Evolutionary conservation across 768 basidiomycete species (phyloP), one percentile per base, ranked within the genome.

Genomic region (Suillus subluteus): DNA sequence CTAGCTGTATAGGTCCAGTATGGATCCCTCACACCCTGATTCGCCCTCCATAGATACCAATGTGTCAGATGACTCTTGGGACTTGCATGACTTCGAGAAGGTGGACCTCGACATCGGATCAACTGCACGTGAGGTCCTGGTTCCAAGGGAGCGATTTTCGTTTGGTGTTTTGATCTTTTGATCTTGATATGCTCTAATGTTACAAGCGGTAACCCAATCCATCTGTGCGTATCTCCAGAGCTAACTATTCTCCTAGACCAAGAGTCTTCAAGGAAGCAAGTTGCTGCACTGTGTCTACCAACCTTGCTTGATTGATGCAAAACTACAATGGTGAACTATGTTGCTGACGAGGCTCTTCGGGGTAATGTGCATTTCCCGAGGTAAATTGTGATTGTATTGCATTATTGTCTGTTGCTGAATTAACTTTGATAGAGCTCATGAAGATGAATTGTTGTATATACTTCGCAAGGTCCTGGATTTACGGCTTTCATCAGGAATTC

Each of bases 161-260:
- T 96, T 94, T 79, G 95, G 95, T 95, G 92, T 73, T 90, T 96
- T 65, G 95, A 96, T 71, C 79, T 96, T 15, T 75, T 97, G 43
- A 96, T 96, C 76, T 74, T 91, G 69, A 82, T 96, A 38, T 96
- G 92, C 71, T 91, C 92, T 0, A 79, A 89, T 70, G 80, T 82
- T 1, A 87, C 86, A 1, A 83, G 81, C 77, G 90, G 92, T 90
- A 66, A 38, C 80, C 67, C 7, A 13, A 15, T 56, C 41, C 21
- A 43, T 35, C 35, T 50, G 35, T 6, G 6, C 4, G 9, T 41
- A 12, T 32, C 32, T 1, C 15, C 21, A 37, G 13, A 12, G 30
- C 48, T 56, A 40, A 63, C 18, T 32, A 23, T 35, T 6, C 6
- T 56, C 35, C 6, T 58, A 93, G 92, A 92, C 67, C 82, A 86